A percentile compares a stretch with the other conserved stretches of the same genome.
These are phyloP conservation scores for Boletus mariae DNA, from an alignment of 1,284 basidiomycete genomes.

Conservation along the genomic window DNA sequence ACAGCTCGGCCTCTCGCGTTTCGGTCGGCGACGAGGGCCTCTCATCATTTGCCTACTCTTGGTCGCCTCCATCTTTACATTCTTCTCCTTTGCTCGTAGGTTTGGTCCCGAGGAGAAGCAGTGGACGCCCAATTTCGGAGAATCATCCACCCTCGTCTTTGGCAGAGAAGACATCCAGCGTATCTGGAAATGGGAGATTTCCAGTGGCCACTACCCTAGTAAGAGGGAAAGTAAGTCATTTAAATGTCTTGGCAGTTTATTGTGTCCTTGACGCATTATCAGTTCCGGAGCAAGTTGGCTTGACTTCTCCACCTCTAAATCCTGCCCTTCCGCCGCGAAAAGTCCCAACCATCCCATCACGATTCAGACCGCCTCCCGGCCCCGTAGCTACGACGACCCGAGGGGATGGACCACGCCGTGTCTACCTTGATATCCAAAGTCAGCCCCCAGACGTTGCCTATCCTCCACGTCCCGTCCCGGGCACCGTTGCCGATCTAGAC, in stretches of 20 bases:
- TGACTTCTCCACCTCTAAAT: constrained; percentile 59
- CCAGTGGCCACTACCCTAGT: constrained; percentile 88
- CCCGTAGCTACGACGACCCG: constrained; percentile 45
- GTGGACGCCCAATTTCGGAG: constrained; percentile 69
- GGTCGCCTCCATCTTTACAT: constrained; percentile 46
- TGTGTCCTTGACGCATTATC: constrained; percentile 6
- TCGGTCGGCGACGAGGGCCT: constrained; percentile 55
- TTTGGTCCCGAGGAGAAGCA: constrained; percentile 55
- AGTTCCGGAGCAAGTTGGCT: constrained; percentile 74
- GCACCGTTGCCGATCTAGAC: constrained; percentile 84
- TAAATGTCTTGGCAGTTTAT: background rate
- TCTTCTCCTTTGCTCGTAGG: constrained; percentile 57
- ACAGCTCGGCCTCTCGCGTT: constrained; percentile 53
- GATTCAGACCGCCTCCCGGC: constrained; percentile 42
- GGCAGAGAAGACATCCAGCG: constrained; percentile 72
- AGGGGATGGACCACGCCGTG: constrained; percentile 72
- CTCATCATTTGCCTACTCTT: constrained; percentile 48
- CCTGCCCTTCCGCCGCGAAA: constrained; percentile 63
- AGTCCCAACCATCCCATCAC: constrained; percentile 40
- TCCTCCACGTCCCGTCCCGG: constrained; percentile 79
- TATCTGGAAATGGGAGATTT: constrained; percentile 93
- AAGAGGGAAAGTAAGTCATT: constrained; percentile 59
- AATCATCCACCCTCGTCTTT: constrained; percentile 76
- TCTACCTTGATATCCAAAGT: constrained; percentile 69
- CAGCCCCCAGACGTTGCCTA: constrained; percentile 60